A percentile compares a stretch with the other conserved stretches of the same genome.
These are phyloP conservation scores for Ajuga chamaepitys DNA, from an alignment of 257 asterid genomes.

Conservation along the genomic window DNA sequence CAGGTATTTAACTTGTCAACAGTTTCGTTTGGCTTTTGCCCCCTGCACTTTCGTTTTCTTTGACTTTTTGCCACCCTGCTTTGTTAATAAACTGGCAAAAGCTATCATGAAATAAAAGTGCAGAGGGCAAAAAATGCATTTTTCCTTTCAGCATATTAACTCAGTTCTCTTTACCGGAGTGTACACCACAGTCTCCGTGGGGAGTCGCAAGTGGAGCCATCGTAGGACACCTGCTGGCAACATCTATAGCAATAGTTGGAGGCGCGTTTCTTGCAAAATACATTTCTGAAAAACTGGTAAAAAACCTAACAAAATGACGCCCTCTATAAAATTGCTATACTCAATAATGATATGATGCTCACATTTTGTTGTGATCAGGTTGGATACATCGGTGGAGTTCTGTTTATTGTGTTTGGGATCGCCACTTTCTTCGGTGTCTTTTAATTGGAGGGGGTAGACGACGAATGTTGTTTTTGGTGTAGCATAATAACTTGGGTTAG, in stretches of 20 bases:
- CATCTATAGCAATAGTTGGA: conserved; percentile 77
- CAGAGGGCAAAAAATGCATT: too few species aligned
- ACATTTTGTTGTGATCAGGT: conserved; percentile 42
- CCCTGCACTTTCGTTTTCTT: too few species aligned
- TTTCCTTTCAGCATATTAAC: too few species aligned
- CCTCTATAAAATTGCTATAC: not conserved
- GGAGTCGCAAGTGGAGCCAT: conserved; percentile 99
- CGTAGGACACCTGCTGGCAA: conserved; percentile 77
- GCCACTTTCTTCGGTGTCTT: conserved; percentile 92
- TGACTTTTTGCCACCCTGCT: too few species aligned
- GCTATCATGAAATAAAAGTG: too few species aligned
- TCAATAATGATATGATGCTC: not conserved
- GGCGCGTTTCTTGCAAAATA: conserved; percentile 89
- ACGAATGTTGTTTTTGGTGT: not conserved
- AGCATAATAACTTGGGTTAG: not conserved
- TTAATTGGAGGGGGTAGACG: conserved; percentile 18
- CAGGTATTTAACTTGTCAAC: conserved; percentile 42
- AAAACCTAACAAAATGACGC: not conserved
- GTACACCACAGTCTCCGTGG: conserved; percentile 71
- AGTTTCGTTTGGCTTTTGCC: too few species aligned
- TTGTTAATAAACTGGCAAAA: too few species aligned
- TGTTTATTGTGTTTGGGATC: conserved; percentile 68
- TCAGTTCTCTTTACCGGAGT: not conserved
- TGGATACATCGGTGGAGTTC: conserved; percentile 81
- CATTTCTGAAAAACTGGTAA: conserved; percentile 95